A percentile compares a stretch with the other conserved stretches of the same genome.
Conservation (phyloP, 805 yeast genomes). For the Monosporozyma solicola region DNA sequence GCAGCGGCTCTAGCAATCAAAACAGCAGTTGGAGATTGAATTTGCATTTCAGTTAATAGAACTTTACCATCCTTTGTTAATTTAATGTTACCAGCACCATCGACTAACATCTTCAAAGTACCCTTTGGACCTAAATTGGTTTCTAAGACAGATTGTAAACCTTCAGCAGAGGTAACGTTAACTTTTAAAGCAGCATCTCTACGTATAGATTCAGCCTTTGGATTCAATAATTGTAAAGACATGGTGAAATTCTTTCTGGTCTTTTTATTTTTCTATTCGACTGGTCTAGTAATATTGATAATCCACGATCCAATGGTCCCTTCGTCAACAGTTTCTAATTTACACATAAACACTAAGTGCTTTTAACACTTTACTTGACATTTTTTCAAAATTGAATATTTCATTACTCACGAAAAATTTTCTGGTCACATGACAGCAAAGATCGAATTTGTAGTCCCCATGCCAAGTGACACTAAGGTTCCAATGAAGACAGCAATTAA, state of each 20-base stretch:
- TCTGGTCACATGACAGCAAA: not conserved
- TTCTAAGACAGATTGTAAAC: constrained; percentile 84
- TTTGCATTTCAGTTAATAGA: constrained; percentile 90
- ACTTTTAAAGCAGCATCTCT: constrained; percentile 93
- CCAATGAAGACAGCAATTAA: not conserved
- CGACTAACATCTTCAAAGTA: constrained; percentile 91
- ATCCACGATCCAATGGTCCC: not conserved
- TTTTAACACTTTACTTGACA: not conserved
- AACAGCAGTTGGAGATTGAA: constrained; percentile 82
- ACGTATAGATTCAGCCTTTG: constrained; percentile 95
- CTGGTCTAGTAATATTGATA: not conserved
- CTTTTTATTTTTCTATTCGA: not conserved
- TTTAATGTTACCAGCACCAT: constrained; percentile 92
- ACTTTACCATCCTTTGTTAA: constrained; percentile 97
- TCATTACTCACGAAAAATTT: not conserved
- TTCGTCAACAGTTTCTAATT: not conserved
- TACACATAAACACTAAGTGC: not conserved
- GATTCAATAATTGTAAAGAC: constrained; percentile 83
- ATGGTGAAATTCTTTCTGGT: constrained; percentile 11
- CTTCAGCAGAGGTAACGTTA: constrained; percentile 93
- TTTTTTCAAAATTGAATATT: not conserved
- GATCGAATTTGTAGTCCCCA: not conserved
- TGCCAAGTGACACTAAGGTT: not conserved
- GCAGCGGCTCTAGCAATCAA: constrained; percentile 96
- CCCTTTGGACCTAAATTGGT: constrained; percentile 96